phyloP scores from a whole-genome alignment of 2,329 filamentous ascomycete genomes.

The Fusarium continuum region DNA sequence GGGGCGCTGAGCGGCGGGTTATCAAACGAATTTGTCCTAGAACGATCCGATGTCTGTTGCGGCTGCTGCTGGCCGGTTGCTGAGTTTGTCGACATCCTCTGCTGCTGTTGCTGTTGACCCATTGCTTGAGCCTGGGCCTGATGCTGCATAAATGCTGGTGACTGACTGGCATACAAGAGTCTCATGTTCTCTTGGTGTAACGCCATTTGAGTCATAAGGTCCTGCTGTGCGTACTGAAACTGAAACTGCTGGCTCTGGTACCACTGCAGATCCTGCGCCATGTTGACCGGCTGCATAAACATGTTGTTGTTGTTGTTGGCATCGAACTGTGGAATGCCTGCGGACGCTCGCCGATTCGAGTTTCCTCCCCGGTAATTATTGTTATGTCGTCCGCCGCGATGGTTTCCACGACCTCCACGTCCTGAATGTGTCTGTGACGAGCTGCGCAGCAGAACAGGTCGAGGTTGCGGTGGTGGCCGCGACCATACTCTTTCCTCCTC shows the following conservation, averaged over 20 bases:
- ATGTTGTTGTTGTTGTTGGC: constrained; percentile 48
- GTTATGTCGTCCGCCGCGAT: constrained; percentile 59
- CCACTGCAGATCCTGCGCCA: constrained; percentile 61
- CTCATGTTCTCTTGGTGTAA: constrained; percentile 51
- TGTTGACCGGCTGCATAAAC: constrained; percentile 55
- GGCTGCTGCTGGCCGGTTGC: constrained; percentile 44
- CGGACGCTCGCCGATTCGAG: constrained; percentile 62
- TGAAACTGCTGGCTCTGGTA: constrained; percentile 56
- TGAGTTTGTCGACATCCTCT: constrained; percentile 34
- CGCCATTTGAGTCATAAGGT: constrained; percentile 55
- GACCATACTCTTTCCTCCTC: constrained; percentile 75
- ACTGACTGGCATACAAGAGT: constrained; percentile 49
- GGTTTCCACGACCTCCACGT: constrained; percentile 59
- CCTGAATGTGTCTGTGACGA: constrained; percentile 66
- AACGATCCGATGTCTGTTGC: constrained; percentile 55
- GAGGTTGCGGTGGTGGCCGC: constrained; percentile 63
- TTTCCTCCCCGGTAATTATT: constrained; percentile 56
- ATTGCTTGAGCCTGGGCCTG: constrained; percentile 43
- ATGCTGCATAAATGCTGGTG: constrained; percentile 49
- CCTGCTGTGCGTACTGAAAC: constrained; percentile 53
- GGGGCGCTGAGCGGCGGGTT: constrained; percentile 68
- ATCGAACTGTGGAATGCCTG: constrained; percentile 61
- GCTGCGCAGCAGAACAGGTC: constrained; percentile 67
- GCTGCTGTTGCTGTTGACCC: constrained; percentile 50
- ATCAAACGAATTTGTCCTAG: constrained; percentile 71